Evolutionary conservation across 768 basidiomycete genomes (phyloP), one percentile per base, ranked within the genome.

Genomic region (Clitopilus passeckerianus): DNA sequence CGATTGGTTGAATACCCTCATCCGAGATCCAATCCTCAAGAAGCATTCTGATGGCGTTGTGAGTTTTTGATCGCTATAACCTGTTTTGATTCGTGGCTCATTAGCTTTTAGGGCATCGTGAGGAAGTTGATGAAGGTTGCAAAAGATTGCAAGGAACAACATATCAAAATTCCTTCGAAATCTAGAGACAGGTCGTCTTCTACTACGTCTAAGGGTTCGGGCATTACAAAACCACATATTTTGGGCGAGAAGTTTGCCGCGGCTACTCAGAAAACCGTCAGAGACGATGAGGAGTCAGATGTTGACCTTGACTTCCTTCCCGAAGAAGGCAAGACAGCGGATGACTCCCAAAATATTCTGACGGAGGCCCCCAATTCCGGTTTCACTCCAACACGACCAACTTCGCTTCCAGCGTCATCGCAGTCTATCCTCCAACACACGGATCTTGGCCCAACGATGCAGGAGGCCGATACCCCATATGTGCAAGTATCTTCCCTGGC

Each of bases 51-150:
- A 92, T 65, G 90, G 90, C 43, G 64, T 86, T 77, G 91, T 93
- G 68, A 73, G 87, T 77, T 41, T 24, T 22, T 10, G 57, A 41
- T 53, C 20, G 57, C 16, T 55, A 23, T 3, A 14, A 33, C 23
- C 5, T 22, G 22, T 15, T 53, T 18, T 18, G 37, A 10, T 7
- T 18, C 5, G 10, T 12, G 18, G 18, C 18, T 50, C 24, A 33
- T 50, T 61, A 66, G 27, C 62, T 57, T n/a, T 27, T 62, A 93
- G 91, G 86, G 82, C 65, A 90, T 94, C 61, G 88, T 95, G 34
- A 84, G 86, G 60, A 87, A 89, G 64, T 75, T 96, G 60, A 86
- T 89, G 72, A 93, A 92, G 66, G 86, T 94, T 44, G 87, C 88
- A 37, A 86, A 90, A 64, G 89, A 91, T 57, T 91, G 91, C 69